Base-by-base conservation (phyloP, 73 alveolate genomes). In the Paramecium pentaurelia region DNA sequence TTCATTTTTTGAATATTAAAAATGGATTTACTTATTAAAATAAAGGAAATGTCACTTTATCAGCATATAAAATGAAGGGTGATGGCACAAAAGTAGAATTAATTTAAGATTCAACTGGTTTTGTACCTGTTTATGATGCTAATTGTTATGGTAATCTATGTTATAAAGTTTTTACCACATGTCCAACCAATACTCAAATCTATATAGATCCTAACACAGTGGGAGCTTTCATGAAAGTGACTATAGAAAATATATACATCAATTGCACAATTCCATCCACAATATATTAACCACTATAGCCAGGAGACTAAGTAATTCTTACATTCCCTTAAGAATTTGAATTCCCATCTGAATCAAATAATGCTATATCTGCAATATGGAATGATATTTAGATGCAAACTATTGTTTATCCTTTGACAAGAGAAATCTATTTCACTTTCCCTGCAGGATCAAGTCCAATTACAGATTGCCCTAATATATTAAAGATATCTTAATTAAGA, bases 41-140 rank as follows among this genome's bases (percentile, higher is more conserved):
- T 64, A 37, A 87, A 10, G 93, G 93, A 6, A 64, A 58, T 87
- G 71, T 87, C 12, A 22, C 42, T 20, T 12, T 68, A 36, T 64
- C 77, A 36, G 93, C 70, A 1, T 87, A 42, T 30, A 32, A 87
- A 87, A 18, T 27, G n/a, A 87, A 87, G 8, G 93, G 93, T 36
- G 93, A 87, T 64, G 77, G 80, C 18, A 64, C 89, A 8, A 42
- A 60, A 22, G 71, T 44, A 6, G 87, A 87, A 37, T 27, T 87
- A 16, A 87, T 87, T 49, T 54, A 77, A 60, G 86, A 51, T 60
- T 64, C 88, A 10, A 40, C 60, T 37, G 87, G 68, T 6, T 73
- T 30, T 73, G 87, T 73, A 37, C 87, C 87, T 34, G 8, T 73
- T 36, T 73, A 73, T 73, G 47, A 73, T 73, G 8, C 87, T 12